phyloP scores from a whole-genome alignment of 2,329 filamentous ascomycete species.

The Cytospora mali region DNA sequence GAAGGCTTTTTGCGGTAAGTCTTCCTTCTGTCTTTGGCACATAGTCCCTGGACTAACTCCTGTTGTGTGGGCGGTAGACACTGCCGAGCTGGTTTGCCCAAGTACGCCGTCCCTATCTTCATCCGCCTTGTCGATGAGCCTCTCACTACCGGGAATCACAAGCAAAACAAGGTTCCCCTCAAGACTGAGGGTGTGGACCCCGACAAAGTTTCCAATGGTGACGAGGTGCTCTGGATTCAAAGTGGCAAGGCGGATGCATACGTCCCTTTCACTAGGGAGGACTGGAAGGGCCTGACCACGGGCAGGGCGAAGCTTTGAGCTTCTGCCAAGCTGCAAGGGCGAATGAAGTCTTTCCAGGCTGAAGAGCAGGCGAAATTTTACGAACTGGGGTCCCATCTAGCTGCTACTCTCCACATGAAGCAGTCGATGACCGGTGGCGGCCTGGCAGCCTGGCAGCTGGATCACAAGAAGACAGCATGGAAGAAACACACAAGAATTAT shows the following conservation, averaged over 20 bases:
- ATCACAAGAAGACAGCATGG: background rate
- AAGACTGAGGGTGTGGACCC: conserved; percentile 68
- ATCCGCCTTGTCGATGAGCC: conserved; percentile 61
- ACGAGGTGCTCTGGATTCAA: conserved; percentile 59
- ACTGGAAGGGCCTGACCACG: conserved; percentile 53
- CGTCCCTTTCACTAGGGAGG: conserved; percentile 57
- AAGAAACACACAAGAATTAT: background rate
- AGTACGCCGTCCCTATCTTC: conserved; percentile 77
- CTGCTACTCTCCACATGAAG: background rate
- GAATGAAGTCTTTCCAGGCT: background rate
- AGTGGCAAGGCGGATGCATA: conserved; percentile 59
- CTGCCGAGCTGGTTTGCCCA: conserved; percentile 62
- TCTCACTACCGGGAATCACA: conserved; percentile 73
- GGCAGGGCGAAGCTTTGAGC: conserved; percentile 36
- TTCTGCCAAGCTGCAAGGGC: background rate
- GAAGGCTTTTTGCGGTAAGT: conserved; percentile 55
- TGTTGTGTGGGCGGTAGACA: conserved; percentile 41
- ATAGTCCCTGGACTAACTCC: background rate
- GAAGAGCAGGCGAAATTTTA: background rate
- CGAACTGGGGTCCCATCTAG: background rate
- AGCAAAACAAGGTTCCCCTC: conserved; percentile 76
- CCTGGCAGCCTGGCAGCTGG: too few species aligned
- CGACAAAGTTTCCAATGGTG: conserved; percentile 44
- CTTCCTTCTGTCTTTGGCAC: background rate
- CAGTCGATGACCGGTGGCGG: background rate